These are phyloP conservation scores for Teratosphaeria pseudoeucalypti DNA, from an alignment of 2,329 filamentous ascomycete species.

Conservation along the genomic window DNA sequence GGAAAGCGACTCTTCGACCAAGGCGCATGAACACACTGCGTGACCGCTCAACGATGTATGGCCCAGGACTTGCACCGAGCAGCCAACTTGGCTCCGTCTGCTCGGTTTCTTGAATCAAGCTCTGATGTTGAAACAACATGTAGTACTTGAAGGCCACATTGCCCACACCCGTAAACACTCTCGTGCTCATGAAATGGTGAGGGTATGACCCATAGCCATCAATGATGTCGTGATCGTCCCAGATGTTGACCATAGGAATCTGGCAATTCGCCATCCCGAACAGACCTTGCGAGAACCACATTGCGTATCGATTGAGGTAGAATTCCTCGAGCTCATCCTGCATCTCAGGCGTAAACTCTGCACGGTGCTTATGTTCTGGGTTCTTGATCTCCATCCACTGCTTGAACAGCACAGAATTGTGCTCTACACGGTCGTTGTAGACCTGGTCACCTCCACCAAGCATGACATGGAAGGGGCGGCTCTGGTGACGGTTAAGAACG, in stretches of 20 bases:
- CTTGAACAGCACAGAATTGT: constrained; percentile 64
- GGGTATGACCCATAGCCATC: constrained; percentile 85
- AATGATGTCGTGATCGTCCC: constrained; percentile 70
- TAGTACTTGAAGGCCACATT: constrained; percentile 97
- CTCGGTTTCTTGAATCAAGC: constrained; percentile 68
- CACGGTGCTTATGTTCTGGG: constrained; percentile 65
- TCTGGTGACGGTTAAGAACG: constrained; percentile 85
- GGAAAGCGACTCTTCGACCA: constrained; percentile 66
- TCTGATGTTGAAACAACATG: constrained; percentile 96
- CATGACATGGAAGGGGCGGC: constrained; percentile 93
- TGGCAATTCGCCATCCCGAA: constrained; percentile 89
- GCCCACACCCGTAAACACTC: constrained; percentile 81
- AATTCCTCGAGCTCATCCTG: constrained; percentile 81
- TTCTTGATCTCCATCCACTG: constrained; percentile 79
- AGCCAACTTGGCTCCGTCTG: constrained; percentile 84
- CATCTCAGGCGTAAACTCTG: constrained; percentile 69
- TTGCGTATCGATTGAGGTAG: constrained; percentile 77
- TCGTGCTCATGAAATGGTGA: constrained; percentile 79
- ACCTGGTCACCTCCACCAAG: constrained; percentile 94
- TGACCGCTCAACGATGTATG: constrained; percentile 80
- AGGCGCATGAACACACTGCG: constrained; percentile 78
- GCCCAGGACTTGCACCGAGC: constrained; percentile 66
- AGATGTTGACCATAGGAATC: constrained; percentile 98
- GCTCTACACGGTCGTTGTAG: constrained; percentile 80
- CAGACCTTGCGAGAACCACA: constrained; percentile 93